A percentile compares a stretch with the other conserved stretches of the same genome.
phyloP scores from a whole-genome alignment of 2,329 filamentous ascomycete species.

The Pseudogymnoascus sp. region DNA sequence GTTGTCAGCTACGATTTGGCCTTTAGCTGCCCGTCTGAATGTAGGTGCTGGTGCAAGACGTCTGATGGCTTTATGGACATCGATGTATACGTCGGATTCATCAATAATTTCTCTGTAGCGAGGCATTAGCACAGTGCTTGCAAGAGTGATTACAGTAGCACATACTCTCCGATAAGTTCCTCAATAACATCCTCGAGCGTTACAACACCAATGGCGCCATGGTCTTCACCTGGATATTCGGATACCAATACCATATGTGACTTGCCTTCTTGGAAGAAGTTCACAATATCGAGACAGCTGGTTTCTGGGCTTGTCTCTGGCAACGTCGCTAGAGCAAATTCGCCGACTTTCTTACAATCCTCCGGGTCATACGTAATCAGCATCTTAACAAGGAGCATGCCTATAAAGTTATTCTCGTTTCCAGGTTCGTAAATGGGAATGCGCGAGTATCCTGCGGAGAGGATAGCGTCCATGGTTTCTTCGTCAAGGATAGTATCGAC shows the following conservation, averaged over 20 bases:
- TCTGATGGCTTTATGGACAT: constrained; percentile 95
- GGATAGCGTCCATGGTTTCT: constrained; percentile 85
- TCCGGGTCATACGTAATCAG: constrained; percentile 98
- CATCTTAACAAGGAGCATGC: constrained; percentile 97
- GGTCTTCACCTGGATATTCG: constrained; percentile 78
- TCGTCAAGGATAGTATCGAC: constrained; percentile 90
- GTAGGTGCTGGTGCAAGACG: constrained; percentile 65
- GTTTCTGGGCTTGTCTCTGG: constrained; percentile 93
- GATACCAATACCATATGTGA: constrained; percentile 98
- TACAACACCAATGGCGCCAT: constrained; percentile 85
- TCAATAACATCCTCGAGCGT: constrained; percentile 98
- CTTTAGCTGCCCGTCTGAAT: constrained; percentile 30
- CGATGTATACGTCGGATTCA: constrained; percentile 95
- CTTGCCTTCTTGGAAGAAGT: constrained; percentile 99
- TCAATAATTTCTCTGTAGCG: constrained; percentile 85
- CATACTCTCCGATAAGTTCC: constrained; percentile 93
- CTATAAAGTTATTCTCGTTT: constrained; percentile 81
- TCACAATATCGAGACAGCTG: constrained; percentile 95
- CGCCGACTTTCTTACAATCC: constrained; percentile 75
- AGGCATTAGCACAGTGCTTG: constrained; percentile 20
- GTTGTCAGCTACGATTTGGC: constrained; percentile 42
- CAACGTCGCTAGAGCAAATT: constrained; percentile 87
- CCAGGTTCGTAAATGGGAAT: constrained; percentile 89
- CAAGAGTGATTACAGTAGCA: constrained; percentile 21
- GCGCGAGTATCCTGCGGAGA: constrained; percentile 88